Evolutionary conservation across 768 basidiomycete genomes (phyloP), one percentile per base, ranked within the genome.

Genomic region (Podaxis carcinomalis): DNA sequence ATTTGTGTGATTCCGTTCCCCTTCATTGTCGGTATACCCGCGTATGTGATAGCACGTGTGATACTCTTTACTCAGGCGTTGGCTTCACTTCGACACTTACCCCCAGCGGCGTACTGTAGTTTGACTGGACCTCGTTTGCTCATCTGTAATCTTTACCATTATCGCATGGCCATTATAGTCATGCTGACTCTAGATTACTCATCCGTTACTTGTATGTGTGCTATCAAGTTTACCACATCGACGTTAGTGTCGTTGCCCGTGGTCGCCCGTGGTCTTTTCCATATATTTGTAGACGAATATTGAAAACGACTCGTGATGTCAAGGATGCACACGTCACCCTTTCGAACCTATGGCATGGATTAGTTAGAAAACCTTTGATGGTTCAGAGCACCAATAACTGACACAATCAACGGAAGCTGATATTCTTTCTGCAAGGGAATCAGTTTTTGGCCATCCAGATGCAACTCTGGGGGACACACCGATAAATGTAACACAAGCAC

Each of bases 301-400:
- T 58, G 32, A 58, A 50, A n/a, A 58, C 21, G 19, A 58, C 57
- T 6, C 47, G 57, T 21, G 57, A 58, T 4, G 57, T 58, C 35
- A 58, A 37, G 28, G 57, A 32, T 16, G 57, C 36, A 7, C 28
- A 13, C 21, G 50, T 51, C 21, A 58, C 57, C 14, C 57, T 36
- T 37, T 58, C 47, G 19, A 58, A 39, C 32, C 57, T 58, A 50
- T 10, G 35, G 21, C 5, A n/a, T 14, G 13, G 4, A 32, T 47
- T 47, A 36, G 44, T 36, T 23, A 37, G 23, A 28, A 21, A 13
- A 37, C 13, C 6, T 50, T 14, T 4, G 21, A 13, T 23, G 28
- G 13, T 14, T 14, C 11, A n/a, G 14, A 6, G 5, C 23, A 25
- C 14, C 11, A 14, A 23, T 19, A 14, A 36, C 16, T 39, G 36